Evolutionary conservation across 2,329 filamentous ascomycete species (phyloP), one percentile per base, ranked within the genome.

Genomic region (Aciculosporium take): DNA sequence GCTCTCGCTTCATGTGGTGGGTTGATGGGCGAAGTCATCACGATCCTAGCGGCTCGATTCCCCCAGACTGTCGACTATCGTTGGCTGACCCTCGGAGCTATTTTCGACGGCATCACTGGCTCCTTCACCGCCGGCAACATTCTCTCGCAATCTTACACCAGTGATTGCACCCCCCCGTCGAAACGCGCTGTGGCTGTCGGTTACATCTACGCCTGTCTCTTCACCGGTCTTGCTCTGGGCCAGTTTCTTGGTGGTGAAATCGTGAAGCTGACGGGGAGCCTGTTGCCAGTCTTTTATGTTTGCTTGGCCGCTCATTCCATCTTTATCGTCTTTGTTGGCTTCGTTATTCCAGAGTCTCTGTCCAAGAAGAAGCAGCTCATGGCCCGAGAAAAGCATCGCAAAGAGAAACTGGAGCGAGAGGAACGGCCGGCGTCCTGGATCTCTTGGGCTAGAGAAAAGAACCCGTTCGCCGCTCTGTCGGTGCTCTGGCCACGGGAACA

Each of bases 121-220:
- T 94, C 88, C 1, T 94, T 95, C 57, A 94, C 87, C 1, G 76
- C 85, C 1, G 81, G 81, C 23, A 82, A 81, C 35, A 66, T 81
- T 17, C 65, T 94, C 44, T 79, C 77, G 18, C 81, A 93, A 57
- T 86, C 89, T 0, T 98, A 96, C 59, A 81, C 84, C 10, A 80
- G 85, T 31, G 91, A 98, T 59, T 94, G 86, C 60, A 89, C 87
- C 0, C 68, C 82, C 4, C 84, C 87, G 0, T 81, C 83, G 24
- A 76, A 76, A 53, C 78, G 91, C 17, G 84, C 81, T 45, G 82
- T 94, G 7, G 76, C 79, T 4, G 91, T 96, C 58, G 88, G 86
- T 6, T 89, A 88, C 56, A 81, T 96, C 52, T 85, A 96, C 53
- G 87, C 85, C 9, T 87, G 81, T 50, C 68, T 98, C 7, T 96